A percentile compares a stretch with the other conserved stretches of the same genome.
Evolutionary conservation across 169 alveolate genomes (phyloP).

Genomic region (Eimeria nieschulzi): DNA sequence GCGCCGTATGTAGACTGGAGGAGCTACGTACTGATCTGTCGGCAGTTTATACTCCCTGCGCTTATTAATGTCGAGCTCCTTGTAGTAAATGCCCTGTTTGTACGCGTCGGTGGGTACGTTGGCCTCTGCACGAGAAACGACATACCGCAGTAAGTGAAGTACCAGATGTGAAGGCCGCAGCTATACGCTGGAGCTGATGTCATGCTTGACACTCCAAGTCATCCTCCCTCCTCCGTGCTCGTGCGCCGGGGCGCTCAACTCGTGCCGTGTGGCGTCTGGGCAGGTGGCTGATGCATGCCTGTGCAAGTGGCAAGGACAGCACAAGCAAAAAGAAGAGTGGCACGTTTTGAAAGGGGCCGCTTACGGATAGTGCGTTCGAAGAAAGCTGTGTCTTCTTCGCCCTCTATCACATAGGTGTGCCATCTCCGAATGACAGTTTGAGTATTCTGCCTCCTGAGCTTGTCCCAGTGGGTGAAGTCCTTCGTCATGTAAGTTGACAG

Average conservation of each 20-base stretch:
- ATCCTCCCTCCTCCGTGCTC: not conserved
- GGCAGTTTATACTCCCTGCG: constrained; percentile 7
- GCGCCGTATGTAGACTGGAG: constrained; percentile 35
- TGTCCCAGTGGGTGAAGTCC: constrained; percentile 63
- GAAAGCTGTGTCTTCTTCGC: constrained; percentile 44
- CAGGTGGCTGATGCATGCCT: not conserved
- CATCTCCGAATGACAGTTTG: constrained; percentile 46
- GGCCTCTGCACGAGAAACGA: constrained; percentile 7
- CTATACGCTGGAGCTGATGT: not conserved
- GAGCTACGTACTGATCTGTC: constrained; percentile 27
- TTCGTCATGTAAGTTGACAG: not conserved
- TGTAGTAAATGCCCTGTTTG: constrained; percentile 37
- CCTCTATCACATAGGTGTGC: not conserved
- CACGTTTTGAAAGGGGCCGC: not conserved
- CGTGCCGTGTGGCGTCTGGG: not conserved
- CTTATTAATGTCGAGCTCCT: not conserved
- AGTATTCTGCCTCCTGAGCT: constrained; percentile 31
- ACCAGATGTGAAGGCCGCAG: not conserved
- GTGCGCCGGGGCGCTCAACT: not conserved
- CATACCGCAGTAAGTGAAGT: not conserved
- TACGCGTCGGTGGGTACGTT: constrained; percentile 29
- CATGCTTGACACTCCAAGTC: not conserved
- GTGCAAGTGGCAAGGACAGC: not conserved
- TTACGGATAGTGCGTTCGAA: constrained; percentile 21
- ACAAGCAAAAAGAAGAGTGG: not conserved